These are phyloP conservation scores for Dactylellina haptotyla DNA, from an alignment of 2,329 filamentous ascomycete species.

Conservation along the genomic window DNA sequence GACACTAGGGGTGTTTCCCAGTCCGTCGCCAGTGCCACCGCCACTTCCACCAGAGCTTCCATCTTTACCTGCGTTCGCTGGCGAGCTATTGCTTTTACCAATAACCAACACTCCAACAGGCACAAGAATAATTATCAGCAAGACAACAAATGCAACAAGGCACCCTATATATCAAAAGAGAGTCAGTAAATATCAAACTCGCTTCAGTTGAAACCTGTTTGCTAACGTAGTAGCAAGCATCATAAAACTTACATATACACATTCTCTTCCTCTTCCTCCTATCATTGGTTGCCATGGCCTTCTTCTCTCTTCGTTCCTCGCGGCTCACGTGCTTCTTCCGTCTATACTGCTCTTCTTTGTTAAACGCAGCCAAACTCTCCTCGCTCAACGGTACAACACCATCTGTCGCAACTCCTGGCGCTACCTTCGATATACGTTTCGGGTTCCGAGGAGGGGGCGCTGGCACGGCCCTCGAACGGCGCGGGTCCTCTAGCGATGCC, in stretches of 20 bases:
- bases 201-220: background rate
- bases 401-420: conserved; percentile 32
- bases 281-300: conserved; percentile 7
- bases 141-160: conserved; percentile 60
- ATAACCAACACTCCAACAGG: conserved; percentile 64
- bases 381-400: conserved; percentile 46
- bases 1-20: conserved; percentile 62
- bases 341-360: conserved; percentile 44
- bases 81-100: conserved; percentile 61
- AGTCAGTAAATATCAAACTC: background rate
- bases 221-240: background rate
- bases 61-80: conserved; percentile 56
- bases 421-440: conserved; percentile 12
- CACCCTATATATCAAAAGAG: conserved; percentile 57
- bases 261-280: conserved; percentile 61
- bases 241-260: conserved; percentile 57
- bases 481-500: conserved; percentile 2
- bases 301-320: conserved; percentile 40
- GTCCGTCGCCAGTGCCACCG: conserved; percentile 59
- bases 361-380: conserved; percentile 44
- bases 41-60: conserved; percentile 54
- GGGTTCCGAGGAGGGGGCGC: background rate
- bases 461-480: conserved; percentile 20
- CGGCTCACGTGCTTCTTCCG: conserved; percentile 36
- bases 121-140: conserved; percentile 65